A percentile compares a stretch with the other conserved stretches of the same genome.
Conservation (phyloP, 1,139 yeast species). For the Yamadazyma kanchanaburiensis region DNA sequence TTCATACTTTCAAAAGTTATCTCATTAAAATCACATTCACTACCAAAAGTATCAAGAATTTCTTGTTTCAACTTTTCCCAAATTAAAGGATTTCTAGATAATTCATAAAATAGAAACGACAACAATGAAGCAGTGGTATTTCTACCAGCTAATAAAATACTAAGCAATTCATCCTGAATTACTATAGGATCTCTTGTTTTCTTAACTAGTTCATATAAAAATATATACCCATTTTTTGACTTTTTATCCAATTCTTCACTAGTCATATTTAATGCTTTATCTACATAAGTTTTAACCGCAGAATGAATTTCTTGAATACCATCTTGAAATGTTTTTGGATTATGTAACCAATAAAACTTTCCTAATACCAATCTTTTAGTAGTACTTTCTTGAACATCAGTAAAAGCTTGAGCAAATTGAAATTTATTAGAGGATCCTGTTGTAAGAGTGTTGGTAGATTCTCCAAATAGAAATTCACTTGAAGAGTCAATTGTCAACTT, state of each 20-base stretch:
- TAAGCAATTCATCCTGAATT: conserved; percentile 47
- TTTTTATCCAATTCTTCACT: conserved; percentile 23
- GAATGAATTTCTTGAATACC: conserved; percentile 20
- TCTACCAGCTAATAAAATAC: conserved; percentile 49
- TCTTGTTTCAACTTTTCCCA: conserved; percentile 32
- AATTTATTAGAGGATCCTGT: conserved; percentile 17
- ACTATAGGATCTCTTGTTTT: conserved; percentile 42
- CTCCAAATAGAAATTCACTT: conserved; percentile 50
- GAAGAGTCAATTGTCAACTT: conserved; percentile 48
- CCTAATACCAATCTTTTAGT: conserved; percentile 31
- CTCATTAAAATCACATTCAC: conserved; percentile 10
- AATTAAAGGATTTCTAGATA: conserved; percentile 37
- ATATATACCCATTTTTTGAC: conserved; percentile 34
- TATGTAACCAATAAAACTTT: conserved; percentile 21
- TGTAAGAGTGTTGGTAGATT: conserved; percentile 30
- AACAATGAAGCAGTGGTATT: conserved; percentile 52
- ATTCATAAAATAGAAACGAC: conserved; percentile 39
- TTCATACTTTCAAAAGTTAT: conserved; percentile 46
- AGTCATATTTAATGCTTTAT: conserved; percentile 20
- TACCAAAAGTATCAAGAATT: conserved; percentile 27
- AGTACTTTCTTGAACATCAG: conserved; percentile 28
- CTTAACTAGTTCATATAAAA: conserved; percentile 42
- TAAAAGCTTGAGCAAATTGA: conserved; percentile 37
- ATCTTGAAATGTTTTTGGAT: conserved; percentile 19
- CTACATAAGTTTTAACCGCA: conserved; percentile 23